These are phyloP conservation scores for Aspergillus wentii DNA, from an alignment of 495 filamentous ascomycete species.

Conservation along the genomic window DNA sequence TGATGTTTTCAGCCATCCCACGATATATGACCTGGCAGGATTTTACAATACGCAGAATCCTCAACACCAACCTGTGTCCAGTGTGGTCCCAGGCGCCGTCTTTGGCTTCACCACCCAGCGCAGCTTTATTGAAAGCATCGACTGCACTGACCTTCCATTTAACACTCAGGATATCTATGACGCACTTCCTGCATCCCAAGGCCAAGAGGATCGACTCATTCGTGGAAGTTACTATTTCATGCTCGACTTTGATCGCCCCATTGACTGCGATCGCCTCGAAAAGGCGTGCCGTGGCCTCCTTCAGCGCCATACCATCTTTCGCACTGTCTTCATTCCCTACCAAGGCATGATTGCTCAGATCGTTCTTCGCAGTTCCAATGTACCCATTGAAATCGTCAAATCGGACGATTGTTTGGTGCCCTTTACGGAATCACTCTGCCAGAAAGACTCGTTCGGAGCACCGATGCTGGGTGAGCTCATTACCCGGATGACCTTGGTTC, in stretches of 20 bases:
- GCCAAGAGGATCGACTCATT: background rate
- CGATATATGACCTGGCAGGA: constrained; percentile 5
- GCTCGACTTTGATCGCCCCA: constrained; percentile 10
- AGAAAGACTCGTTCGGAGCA: no score
- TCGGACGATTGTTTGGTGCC: background rate
- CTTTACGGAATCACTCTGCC: background rate
- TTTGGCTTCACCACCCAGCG: background rate
- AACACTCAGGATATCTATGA: background rate
- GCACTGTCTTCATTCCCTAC: constrained; percentile 47
- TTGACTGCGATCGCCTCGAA: constrained; percentile 12
- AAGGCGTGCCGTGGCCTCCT: constrained; percentile 24
- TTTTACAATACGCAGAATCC: no score
- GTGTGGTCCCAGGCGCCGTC: background rate
- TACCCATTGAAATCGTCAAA: background rate
- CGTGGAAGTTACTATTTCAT: background rate
- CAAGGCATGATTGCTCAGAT: constrained; percentile 33
- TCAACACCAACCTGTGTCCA: no score
- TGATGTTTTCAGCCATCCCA: constrained; percentile 8
- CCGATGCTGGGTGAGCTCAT: background rate
- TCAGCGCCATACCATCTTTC: constrained; percentile 45
- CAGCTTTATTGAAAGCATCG: background rate
- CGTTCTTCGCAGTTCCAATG: constrained; percentile 11
- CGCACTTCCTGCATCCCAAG: background rate
- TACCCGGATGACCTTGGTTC: background rate
- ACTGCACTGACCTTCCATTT: background rate